Percentiles rank a stretch among this genome's conserved stretches.
Conservation (phyloP, 164 flowering plant genomes). For the Tetracentron sinense region DNA sequence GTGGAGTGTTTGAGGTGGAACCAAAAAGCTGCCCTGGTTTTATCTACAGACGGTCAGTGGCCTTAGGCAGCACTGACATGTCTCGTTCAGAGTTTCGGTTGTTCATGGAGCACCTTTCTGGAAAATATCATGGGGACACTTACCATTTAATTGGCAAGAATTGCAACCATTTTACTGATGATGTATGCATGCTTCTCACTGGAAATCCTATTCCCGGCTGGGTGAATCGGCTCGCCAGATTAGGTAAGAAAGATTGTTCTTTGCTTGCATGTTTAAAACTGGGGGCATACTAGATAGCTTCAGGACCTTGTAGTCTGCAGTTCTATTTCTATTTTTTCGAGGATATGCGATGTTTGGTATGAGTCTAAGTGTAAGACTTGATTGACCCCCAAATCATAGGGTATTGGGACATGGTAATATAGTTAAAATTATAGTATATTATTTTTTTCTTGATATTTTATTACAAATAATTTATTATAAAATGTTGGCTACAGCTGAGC, state of each 20-base stretch:
- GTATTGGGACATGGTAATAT: no score
- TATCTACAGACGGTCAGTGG: constrained; percentile 68
- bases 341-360: no score
- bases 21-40: constrained; percentile 97
- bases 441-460: no score
- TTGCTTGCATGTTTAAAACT: neutral
- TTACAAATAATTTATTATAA: no score
- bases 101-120: constrained; percentile 72
- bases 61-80: constrained; percentile 70
- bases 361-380: no score
- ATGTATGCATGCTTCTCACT: constrained; percentile 62
- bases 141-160: constrained; percentile 93
- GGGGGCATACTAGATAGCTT: neutral
- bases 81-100: constrained; percentile 63
- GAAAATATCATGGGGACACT: constrained; percentile 75
- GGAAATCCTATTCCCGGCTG: constrained; percentile 93
- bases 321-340: no score
- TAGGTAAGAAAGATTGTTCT: constrained; percentile 44
- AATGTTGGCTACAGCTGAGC: no score
- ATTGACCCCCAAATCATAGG: no score
- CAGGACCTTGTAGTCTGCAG: neutral
- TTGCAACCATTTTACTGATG: constrained; percentile 95
- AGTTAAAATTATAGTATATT: no score
- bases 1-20: constrained; percentile 97
- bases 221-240: constrained; percentile 88